Percentiles rank a stretch among this genome's conserved stretches.
phyloP scores from a whole-genome alignment of 2,329 filamentous ascomycete genomes.

The Stachybotrys echinatus region DNA sequence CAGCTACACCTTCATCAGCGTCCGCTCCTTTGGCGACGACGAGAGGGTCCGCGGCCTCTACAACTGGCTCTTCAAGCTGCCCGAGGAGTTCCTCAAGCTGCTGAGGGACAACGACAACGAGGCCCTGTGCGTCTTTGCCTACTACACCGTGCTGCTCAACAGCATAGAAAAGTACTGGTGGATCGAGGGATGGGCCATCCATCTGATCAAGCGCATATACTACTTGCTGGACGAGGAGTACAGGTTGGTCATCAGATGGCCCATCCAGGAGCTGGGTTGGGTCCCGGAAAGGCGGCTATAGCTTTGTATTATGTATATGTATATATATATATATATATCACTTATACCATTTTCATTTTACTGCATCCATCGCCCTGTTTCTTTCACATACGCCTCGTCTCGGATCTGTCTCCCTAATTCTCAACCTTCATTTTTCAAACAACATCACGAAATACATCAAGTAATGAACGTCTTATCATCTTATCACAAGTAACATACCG shows the following conservation, averaged over 20 bases:
- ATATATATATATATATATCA: not conserved
- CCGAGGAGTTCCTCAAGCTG: conserved; percentile 4
- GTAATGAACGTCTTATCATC: no score
- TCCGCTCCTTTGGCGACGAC: not conserved
- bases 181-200: conserved; percentile 7
- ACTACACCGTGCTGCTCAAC: conserved; percentile 4
- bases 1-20: conserved; percentile 3
- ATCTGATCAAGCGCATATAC: conserved; percentile 7
- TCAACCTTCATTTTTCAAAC: no score
- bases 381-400: no score
- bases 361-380: no score
- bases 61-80: conserved; percentile 4
- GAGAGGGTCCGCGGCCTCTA: conserved; percentile 4
- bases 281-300: conserved; percentile 1
- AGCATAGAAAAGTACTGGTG: conserved; percentile 8
- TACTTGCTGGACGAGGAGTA: conserved; percentile 5
- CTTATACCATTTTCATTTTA: not conserved
- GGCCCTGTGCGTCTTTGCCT: conserved; percentile 8
- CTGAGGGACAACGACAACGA: conserved; percentile 2
- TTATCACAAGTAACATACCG: no score
- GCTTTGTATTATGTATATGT: not conserved
- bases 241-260: conserved; percentile 7
- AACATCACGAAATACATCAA: no score
- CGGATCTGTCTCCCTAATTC: no score
- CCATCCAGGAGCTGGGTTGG: conserved; percentile 7